Percentiles rank a stretch among this genome's conserved stretches.
phyloP scores from a whole-genome alignment of 2,329 filamentous ascomycete genomes.

The Neofusicoccum cordaticola region DNA sequence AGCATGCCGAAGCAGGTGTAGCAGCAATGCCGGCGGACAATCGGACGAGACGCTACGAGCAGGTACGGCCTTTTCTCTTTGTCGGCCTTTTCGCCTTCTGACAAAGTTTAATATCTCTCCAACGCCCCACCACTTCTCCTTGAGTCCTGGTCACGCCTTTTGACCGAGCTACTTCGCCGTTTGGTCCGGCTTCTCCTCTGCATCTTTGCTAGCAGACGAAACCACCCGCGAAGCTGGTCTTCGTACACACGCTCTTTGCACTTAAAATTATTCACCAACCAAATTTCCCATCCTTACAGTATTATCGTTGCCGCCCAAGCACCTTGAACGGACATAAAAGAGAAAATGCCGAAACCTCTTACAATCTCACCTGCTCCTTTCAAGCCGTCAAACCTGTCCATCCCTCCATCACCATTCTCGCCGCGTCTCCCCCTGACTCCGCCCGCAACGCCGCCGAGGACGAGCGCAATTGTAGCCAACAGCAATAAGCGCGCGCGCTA shows the following conservation, averaged over 20 bases:
- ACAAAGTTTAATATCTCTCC: neutral
- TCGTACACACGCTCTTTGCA: constrained; percentile 9
- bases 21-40: neutral
- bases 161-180: neutral
- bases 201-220: neutral
- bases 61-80: neutral
- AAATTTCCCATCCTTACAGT: neutral
- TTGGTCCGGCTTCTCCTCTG: neutral
- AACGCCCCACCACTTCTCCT: neutral
- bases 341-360: constrained; percentile 17
- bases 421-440: constrained; percentile 27
- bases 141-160: neutral
- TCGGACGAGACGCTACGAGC: neutral
- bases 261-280: no score
- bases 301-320: neutral
- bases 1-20: neutral
- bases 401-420: constrained; percentile 46
- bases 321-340: neutral
- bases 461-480: neutral
- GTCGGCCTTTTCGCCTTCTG: neutral
- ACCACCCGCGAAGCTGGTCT: constrained; percentile 16
- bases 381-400: constrained; percentile 43
- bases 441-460: constrained; percentile 1
- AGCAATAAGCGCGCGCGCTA: constrained; percentile 19
- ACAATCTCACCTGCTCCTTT: constrained; percentile 40